Evolutionary conservation across 202 grass and related monocot species (phyloP), one percentile per base, ranked within the genome.

Genomic region (Zizania palustris): DNA sequence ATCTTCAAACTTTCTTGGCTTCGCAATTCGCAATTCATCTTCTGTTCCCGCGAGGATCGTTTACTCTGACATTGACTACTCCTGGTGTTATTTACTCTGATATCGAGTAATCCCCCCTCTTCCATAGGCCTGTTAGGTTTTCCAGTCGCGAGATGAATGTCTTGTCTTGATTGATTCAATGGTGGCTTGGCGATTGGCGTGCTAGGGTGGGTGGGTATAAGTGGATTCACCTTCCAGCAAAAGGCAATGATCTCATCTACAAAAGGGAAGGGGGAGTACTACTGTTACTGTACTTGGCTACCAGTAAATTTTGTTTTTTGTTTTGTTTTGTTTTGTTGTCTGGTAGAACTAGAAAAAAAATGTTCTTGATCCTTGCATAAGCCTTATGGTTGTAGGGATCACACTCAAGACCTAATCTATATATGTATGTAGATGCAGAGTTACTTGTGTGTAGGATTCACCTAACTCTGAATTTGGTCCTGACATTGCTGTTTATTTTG

Each of bases 201-300:
- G 28, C 28, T 28, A 28, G 28, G 0, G 28, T 28, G 28, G 0
- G 28, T 28, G 28, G 28, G 28, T 28, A 28, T 28, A 28, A 28
- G 28, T 28, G 83, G 76, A 80, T 85, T 85, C 43, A 80, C 69
- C 69, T 85, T 80, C 68, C 76, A 79, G 75, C 61, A 49, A 85
- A 82, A 74, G 75, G 83, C 69, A 80, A 80, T 68, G 48, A 60
- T 79, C 51, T 73, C 42, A 67, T 18, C 69, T 73, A 79, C n/a
- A 3, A 74, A 60, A 79, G 67, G 14, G 60, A 15, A 28, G 28
- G 28, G 28, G 36, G 11, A 50, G 22, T 14, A 48, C n/a, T 9
- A 64, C 28, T 28, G 28, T 28, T 9, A 64, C 28, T 28, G 28
- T 28, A 28, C 28, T 28, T 28, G 82, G 20, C 75, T 50, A 79